Conservation (phyloP, 169 alveolate species). For the Plasmodium coatneyi region DNA sequence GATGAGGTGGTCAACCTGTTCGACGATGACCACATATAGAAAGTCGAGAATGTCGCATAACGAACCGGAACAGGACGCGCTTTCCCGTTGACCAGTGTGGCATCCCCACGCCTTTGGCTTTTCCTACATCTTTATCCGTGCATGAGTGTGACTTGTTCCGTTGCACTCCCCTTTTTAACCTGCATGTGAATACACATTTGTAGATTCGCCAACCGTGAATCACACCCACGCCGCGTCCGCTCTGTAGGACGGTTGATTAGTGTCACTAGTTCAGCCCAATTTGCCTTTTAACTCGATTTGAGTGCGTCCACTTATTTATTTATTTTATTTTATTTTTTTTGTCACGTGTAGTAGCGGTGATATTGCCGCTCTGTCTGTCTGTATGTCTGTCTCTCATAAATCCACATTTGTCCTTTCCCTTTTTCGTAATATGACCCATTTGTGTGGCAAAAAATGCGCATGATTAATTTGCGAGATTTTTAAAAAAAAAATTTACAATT, state of each 20-base stretch:
- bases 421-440: background rate
- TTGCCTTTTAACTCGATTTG: background rate
- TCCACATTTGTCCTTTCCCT: background rate
- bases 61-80: background rate
- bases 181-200: background rate
- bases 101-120: background rate
- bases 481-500: background rate
- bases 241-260: background rate
- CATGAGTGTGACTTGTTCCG: background rate
- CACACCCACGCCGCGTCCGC: background rate
- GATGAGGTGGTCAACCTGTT: slow-evolving; percentile 25
- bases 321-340: background rate
- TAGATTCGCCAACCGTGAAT: background rate
- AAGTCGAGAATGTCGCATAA: background rate
- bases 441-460: background rate
- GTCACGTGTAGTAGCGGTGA: background rate
- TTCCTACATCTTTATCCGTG: background rate
- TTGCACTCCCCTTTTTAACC: background rate
- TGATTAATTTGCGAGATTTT: background rate
- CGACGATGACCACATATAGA: slow-evolving; percentile 40
- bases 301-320: background rate
- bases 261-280: background rate
- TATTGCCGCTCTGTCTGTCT: background rate
- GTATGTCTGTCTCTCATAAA: background rate
- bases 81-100: background rate